These are phyloP conservation scores for Aspergillus sp. DNA, from an alignment of 2,329 filamentous ascomycete genomes.

Conservation along the genomic window DNA sequence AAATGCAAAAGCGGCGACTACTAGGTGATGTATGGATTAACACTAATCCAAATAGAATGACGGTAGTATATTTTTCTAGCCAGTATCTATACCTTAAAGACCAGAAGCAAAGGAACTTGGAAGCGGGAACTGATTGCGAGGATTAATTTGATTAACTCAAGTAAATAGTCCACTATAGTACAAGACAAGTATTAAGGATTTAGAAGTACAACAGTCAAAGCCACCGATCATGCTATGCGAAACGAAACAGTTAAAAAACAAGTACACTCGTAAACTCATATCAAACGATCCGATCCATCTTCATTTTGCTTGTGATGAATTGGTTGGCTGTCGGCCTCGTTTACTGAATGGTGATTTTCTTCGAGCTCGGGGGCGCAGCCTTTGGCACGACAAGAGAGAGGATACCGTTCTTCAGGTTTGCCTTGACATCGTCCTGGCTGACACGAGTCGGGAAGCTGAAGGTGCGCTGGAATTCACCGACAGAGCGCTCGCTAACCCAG, in stretches of 20 bases:
- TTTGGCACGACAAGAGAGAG: conserved; percentile 60
- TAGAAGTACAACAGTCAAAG: not conserved
- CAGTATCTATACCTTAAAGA: too few relatives aligned
- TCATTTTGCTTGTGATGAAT: not conserved
- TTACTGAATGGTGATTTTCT: conserved; percentile 60
- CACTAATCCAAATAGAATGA: too few relatives aligned
- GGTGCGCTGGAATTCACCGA: conserved; percentile 60
- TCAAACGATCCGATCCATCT: not conserved
- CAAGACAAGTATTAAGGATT: not conserved
- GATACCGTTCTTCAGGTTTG: conserved; percentile 61
- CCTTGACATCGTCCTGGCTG: conserved; percentile 62
- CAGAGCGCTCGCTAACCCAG: conserved; percentile 61
- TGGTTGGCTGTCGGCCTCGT: not conserved
- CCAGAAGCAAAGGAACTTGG: not conserved
- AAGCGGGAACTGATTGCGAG: not conserved
- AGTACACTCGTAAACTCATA: not conserved
- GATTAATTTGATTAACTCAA: not conserved
- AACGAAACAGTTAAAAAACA: not conserved
- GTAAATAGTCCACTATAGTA: not conserved
- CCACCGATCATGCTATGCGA: not conserved
- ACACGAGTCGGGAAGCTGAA: conserved; percentile 60
- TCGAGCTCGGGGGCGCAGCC: conserved; percentile 46
- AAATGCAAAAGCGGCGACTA: too few relatives aligned
- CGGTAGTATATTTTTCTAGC: too few relatives aligned
- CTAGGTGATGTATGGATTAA: too few relatives aligned